A percentile compares a stretch with the other conserved stretches of the same genome.
Evolutionary conservation across 2,329 filamentous ascomycete species (phyloP).

Genomic region (Dactylonectria macrodidyma): DNA sequence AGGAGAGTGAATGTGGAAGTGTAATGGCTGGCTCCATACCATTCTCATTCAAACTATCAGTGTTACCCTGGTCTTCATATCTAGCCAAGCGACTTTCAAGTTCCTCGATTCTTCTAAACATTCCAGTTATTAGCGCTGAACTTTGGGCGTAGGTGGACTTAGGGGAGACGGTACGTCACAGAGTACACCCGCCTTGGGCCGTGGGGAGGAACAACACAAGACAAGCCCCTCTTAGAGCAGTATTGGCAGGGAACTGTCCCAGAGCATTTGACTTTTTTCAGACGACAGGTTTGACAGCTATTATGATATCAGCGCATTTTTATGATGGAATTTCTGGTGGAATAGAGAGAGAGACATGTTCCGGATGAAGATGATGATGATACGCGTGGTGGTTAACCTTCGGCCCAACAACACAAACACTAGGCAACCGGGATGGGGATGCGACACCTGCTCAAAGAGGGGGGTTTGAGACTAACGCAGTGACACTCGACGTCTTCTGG

Average conservation of each 20-base stretch:
- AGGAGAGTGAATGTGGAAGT: not conserved
- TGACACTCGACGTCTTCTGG: conserved; percentile 1
- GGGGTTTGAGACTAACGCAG: conserved; percentile 3
- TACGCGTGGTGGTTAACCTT: not conserved
- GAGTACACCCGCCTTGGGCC: conserved; percentile 11
- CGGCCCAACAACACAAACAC: not conserved
- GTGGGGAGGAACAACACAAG: conserved; percentile 7
- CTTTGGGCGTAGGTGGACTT: not conserved
- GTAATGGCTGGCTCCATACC: conserved; percentile 2
- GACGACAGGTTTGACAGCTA: conserved; percentile 9
- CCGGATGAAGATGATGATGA: not conserved
- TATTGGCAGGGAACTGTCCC: conserved; percentile 12
- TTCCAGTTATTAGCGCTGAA: not conserved
- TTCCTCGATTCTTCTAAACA: conserved; percentile 5
- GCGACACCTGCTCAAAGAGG: not conserved
- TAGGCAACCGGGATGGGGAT: not conserved
- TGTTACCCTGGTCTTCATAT: not conserved
- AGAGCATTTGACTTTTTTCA: conserved; percentile 18
- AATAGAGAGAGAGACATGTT: not conserved
- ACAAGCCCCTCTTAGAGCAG: conserved; percentile 2
- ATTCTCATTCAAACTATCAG: not conserved
- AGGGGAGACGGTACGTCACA: conserved; percentile 4
- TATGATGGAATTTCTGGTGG: not conserved
- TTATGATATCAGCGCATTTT: not conserved
- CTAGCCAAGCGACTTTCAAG: conserved; percentile 10